Evolutionary conservation across 2,329 filamentous ascomycete genomes (phyloP).

Genomic region (Neocucurbitaria cava): DNA sequence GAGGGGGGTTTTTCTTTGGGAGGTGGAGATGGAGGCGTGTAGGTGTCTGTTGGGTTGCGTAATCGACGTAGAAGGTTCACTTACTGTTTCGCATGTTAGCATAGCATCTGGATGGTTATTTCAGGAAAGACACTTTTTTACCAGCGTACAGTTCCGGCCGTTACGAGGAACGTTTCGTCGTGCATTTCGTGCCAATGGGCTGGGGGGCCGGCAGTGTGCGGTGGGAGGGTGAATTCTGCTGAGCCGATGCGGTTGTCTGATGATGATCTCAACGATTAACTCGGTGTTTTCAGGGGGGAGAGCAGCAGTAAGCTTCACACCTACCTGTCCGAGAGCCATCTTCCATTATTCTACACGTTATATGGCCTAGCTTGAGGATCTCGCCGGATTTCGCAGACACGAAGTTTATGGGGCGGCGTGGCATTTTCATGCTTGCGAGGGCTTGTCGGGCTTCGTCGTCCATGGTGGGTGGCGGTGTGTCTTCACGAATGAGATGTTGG

Average conservation of each 20-base stretch:
- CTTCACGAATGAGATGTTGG: background rate
- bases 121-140: too few species aligned
- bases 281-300: too few species aligned
- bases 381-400: constrained; percentile 58
- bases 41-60: too few species aligned
- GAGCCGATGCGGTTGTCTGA: constrained; percentile 58
- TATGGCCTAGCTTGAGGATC: constrained; percentile 57
- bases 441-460: constrained; percentile 46
- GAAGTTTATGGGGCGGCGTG: constrained; percentile 56
- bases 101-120: too few species aligned
- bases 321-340: constrained; percentile 59
- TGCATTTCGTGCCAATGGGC: constrained; percentile 64
- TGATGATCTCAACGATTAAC: too few species aligned
- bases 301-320: too few species aligned
- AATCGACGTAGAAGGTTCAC: too few species aligned
- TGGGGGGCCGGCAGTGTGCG: constrained; percentile 56
- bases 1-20: too few species aligned
- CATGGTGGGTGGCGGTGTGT: constrained; percentile 24
- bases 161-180: constrained; percentile 65
- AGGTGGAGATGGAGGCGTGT: too few species aligned
- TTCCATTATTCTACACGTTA: constrained; percentile 60
- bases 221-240: constrained; percentile 58
- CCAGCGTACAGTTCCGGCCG: constrained; percentile 59
- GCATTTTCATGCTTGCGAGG: constrained; percentile 47
- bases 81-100: too few species aligned